Percentiles rank a stretch among this genome's conserved stretches.
Conservation (phyloP, 78 protist genomes). For the Polysphondylium violaceum region DNA sequence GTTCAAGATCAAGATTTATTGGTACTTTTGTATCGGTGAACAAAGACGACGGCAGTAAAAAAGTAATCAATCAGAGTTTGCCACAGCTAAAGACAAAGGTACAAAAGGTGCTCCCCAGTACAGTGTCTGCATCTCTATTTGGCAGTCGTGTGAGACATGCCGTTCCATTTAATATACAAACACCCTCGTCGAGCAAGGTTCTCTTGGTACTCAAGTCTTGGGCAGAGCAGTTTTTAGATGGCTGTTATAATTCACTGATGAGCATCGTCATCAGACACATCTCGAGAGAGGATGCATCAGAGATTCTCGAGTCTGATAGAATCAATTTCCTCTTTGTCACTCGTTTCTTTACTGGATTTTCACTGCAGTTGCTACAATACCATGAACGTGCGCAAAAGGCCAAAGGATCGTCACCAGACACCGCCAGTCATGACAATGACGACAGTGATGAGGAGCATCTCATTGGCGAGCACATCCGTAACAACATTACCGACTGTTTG, state of each 20-base stretch:
- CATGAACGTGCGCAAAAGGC: conserved; percentile 1
- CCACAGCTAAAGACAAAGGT: background rate
- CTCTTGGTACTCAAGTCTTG: conserved; percentile 2
- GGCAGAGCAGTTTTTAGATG: conserved; percentile 63
- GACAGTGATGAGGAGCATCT: background rate
- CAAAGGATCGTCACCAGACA: background rate
- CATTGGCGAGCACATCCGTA: background rate
- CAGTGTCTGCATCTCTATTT: background rate
- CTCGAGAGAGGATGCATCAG: background rate
- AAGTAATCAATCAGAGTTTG: background rate
- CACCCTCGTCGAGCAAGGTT: background rate
- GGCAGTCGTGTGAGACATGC: background rate
- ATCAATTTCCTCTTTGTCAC: conserved; percentile 42
- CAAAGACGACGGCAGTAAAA: background rate
- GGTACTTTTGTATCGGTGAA: conserved; percentile 3
- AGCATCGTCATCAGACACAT: conserved; percentile 8
- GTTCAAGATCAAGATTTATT: conserved; percentile 13
- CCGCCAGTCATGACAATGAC: background rate
- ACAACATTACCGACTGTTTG: background rate
- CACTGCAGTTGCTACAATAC: conserved; percentile 21
- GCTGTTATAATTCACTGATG: conserved; percentile 53
- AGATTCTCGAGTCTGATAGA: conserved; percentile 40
- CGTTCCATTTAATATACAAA: too few relatives aligned
- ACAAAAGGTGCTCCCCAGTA: background rate
- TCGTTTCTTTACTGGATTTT: conserved; percentile 48